These are phyloP conservation scores for Moelleriella libera DNA, from an alignment of 2,329 filamentous ascomycete genomes.

Conservation along the genomic window DNA sequence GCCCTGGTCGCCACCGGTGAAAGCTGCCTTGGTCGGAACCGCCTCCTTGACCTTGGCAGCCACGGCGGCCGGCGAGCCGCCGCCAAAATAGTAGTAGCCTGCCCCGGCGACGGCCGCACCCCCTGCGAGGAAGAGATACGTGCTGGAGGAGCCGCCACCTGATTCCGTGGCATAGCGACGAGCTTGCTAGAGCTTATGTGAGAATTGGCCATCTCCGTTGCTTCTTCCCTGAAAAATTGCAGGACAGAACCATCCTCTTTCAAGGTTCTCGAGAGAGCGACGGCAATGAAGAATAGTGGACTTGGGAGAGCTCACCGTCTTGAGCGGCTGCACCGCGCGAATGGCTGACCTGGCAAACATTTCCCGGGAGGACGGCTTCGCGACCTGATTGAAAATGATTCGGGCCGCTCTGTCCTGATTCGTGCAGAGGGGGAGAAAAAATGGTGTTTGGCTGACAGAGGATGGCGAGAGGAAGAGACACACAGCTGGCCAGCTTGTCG, in stretches of 20 bases:
- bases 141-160: constrained; percentile 44
- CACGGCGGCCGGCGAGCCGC: constrained; percentile 31
- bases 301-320: constrained; percentile 38
- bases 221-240: too few species aligned
- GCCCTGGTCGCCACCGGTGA: constrained; percentile 80
- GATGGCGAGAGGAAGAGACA: neutral
- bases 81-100: constrained; percentile 44
- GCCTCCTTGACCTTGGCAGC: constrained; percentile 35
- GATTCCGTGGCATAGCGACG: constrained; percentile 56
- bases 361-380: too few species aligned
- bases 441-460: too few species aligned
- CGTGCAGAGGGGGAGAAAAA: too few species aligned
- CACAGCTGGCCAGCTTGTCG: neutral
- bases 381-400: constrained; percentile 11
- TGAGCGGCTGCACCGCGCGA: constrained; percentile 49
- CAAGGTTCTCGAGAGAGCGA: neutral
- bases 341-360: constrained; percentile 58
- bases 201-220: too few species aligned
- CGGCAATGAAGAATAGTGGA: neutral
- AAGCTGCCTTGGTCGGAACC: constrained; percentile 30
- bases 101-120: constrained; percentile 44
- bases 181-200: constrained; percentile 26
- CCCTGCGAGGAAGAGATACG: constrained; percentile 45
- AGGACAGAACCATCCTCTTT: constrained; percentile 5
- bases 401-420: neutral